Evolutionary conservation across 2,329 filamentous ascomycete species (phyloP).

Genomic region (Aspergillus arachidicola): DNA sequence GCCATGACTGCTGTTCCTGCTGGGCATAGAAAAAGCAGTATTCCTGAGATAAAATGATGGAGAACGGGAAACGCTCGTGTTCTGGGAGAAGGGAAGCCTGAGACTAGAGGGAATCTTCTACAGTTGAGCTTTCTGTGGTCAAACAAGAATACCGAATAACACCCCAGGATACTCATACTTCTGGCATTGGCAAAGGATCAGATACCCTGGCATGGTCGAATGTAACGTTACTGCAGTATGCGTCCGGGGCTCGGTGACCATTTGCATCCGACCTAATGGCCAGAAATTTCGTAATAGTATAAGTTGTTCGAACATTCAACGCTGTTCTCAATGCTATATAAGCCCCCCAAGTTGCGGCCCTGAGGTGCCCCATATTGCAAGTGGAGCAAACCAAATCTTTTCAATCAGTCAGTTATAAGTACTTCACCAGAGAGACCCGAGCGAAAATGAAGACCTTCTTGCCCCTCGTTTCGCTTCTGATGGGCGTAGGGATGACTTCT

Average conservation of each 20-base stretch:
- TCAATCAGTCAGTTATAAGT: neutral
- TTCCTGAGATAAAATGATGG: neutral
- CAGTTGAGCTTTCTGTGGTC: neutral
- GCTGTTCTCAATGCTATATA: neutral
- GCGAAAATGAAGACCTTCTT: neutral
- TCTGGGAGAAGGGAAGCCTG: too few species aligned
- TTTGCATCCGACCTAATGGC: neutral
- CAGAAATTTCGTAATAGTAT: too few species aligned
- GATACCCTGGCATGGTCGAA: neutral
- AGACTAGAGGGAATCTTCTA: neutral
- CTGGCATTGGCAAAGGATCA: neutral
- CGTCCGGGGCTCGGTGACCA: neutral
- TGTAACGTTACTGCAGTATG: neutral
- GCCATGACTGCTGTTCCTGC: neutral
- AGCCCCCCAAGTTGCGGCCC: neutral
- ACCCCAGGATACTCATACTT: neutral
- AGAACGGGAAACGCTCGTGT: neutral
- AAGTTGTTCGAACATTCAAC: neutral
- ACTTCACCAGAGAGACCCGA: neutral
- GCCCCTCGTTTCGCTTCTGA: neutral
- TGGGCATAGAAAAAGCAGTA: neutral
- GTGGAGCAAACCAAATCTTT: neutral
- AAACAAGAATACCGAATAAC: neutral
- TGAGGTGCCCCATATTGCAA: neutral
- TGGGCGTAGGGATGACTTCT: neutral